Evolutionary conservation across 768 basidiomycete genomes (phyloP), one percentile per base, ranked within the genome.

Genomic region (Boletus rubroflammeus): DNA sequence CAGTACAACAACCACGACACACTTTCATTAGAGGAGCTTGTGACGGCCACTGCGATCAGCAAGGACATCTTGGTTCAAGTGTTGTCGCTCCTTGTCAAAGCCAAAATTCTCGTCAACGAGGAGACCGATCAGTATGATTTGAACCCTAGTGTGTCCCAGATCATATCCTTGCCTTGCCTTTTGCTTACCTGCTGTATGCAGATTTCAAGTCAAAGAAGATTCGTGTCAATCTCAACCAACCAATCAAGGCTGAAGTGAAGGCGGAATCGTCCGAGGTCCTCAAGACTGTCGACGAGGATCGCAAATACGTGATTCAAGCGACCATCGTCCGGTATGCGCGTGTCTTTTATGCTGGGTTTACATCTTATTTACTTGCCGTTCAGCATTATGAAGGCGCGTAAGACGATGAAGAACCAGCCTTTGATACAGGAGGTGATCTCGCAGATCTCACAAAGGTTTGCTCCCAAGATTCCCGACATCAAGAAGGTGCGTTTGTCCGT

Each of bases 171-270:
- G 21, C 6, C 0, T 8, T 3, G 8, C 1, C 2, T 6, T 47
- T n/a, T 28, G 32, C 41, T 62, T 8, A 67, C 50, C 26, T n/a
- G 17, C 23, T 31, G 35, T 35, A 19, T 38, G 42, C 28, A 93
- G 90, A 79, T 63, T 93, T 93, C 81, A 93, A 89, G 72, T 90
- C 88, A 7, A 94, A 93, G 81, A 93, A 96, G 81, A 91, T 94
- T 46, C 84, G 91, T 35, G 88, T 96, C 56, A 91, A 93, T 63
- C 76, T 96, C 53, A 96, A 95, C 73, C 80, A 84, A 68, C 92
- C 94, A 0, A 90, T 99, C 73, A 96, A 93, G 77, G 85, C 93
- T 2, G 97, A 98, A 70, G 86, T 90, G 56, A 96, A 94, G 78
- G 86, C 88, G 7, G 96, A 98, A 66, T 82, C 86, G 9, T 80